Conservation (phyloP, 2,329 filamentous ascomycete genomes). For the Arthroderma uncinatum region DNA sequence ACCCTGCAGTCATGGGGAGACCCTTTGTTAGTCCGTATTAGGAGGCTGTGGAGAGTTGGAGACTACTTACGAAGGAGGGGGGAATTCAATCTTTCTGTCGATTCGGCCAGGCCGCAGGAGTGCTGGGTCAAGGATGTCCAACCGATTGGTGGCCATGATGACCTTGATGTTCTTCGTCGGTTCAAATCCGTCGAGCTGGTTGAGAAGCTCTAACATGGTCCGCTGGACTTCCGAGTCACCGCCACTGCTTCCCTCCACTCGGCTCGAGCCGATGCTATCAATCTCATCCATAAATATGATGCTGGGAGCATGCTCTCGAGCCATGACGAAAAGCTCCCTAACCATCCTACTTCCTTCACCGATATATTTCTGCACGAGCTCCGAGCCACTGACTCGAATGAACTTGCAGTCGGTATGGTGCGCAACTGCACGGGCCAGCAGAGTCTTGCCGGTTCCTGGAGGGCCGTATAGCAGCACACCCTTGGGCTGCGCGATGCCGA, state of each 20-base stretch:
- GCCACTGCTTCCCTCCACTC: slow-evolving; percentile 88
- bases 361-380: slow-evolving; percentile 98
- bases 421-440: slow-evolving; percentile 86
- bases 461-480: slow-evolving; percentile 94
- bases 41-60: slow-evolving; percentile 1
- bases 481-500: slow-evolving; percentile 96
- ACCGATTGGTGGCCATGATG: slow-evolving; percentile 97
- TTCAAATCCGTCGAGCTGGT: slow-evolving; percentile 97
- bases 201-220: slow-evolving; percentile 95
- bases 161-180: slow-evolving; percentile 99
- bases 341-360: slow-evolving; percentile 98
- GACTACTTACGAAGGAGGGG: slow-evolving; percentile 60
- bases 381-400: slow-evolving; percentile 90
- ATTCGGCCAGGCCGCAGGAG: slow-evolving; percentile 92
- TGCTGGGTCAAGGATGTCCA: slow-evolving; percentile 93
- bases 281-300: slow-evolving; percentile 99
- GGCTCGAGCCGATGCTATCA: slow-evolving; percentile 93
- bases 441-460: slow-evolving; percentile 91
- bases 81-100: slow-evolving; percentile 98
- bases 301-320: slow-evolving; percentile 88
- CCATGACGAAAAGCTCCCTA: slow-evolving; percentile 98
- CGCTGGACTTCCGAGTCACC: slow-evolving; percentile 97
- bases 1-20: slow-evolving; percentile 40
- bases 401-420: slow-evolving; percentile 99
- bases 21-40: slow-evolving; percentile 11